Conservation (phyloP, 805 yeast species). For the Myxozyma nipponensis region DNA sequence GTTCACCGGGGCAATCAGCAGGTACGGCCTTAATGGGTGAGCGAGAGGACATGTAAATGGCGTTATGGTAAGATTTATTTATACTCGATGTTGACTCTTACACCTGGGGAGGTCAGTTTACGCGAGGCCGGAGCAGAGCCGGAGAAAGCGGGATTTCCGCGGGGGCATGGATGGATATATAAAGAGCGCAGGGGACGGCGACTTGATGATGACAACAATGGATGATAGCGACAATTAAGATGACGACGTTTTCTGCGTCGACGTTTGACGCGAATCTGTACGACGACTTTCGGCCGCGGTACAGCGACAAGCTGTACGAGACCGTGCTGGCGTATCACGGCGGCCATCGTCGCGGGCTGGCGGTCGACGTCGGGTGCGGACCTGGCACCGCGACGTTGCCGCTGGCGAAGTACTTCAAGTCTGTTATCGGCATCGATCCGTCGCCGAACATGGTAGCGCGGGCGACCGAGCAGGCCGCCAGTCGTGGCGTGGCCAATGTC, state of each 20-base stretch:
- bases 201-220: no score
- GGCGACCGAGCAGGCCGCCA: constrained; percentile 40
- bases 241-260: constrained; percentile 19
- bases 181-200: no score
- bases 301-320: constrained; percentile 52
- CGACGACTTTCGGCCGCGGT: constrained; percentile 59
- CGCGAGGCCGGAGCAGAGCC: no score
- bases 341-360: constrained; percentile 32
- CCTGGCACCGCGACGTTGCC: constrained; percentile 69
- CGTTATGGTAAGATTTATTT: no score
- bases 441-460: constrained; percentile 53
- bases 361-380: constrained; percentile 76
- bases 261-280: constrained; percentile 38
- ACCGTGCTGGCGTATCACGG: constrained; percentile 44
- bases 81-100: no score
- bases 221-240: no score
- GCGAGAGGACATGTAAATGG: no score
- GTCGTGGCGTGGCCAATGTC: constrained; percentile 22
- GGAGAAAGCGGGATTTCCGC: no score
- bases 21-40: no score
- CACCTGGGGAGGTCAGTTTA: no score
- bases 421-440: constrained; percentile 60
- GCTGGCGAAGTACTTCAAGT: constrained; percentile 44
- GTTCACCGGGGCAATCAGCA: no score
- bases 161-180: no score